Percentiles rank a stretch among this genome's conserved stretches.
These are phyloP conservation scores for Articulospora tetracladia DNA, from an alignment of 495 filamentous ascomycete genomes.

Conservation along the genomic window DNA sequence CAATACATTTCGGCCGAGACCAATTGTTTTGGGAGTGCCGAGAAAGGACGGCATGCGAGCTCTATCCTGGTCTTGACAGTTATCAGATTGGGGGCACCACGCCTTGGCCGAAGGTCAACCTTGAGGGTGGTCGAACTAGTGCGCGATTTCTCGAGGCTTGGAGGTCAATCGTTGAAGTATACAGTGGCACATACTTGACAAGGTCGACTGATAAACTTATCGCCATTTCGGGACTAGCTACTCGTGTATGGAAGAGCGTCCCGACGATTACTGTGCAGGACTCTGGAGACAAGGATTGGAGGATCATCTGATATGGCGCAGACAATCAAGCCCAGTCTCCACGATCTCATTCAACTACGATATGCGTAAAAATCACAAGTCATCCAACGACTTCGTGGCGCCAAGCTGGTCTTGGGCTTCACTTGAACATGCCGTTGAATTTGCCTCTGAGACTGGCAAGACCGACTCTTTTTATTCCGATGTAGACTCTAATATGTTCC, in stretches of 20 bases:
- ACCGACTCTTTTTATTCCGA: background rate
- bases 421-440: background rate
- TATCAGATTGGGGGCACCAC: background rate
- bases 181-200: slow-evolving; percentile 4
- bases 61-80: slow-evolving; percentile 9
- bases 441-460: background rate
- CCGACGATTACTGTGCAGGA: slow-evolving; percentile 12
- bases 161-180: background rate
- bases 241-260: background rate
- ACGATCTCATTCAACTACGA: background rate
- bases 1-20: slow-evolving; percentile 24
- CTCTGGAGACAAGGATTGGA: slow-evolving; percentile 2
- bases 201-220: slow-evolving; percentile 6
- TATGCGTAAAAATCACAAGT: background rate
- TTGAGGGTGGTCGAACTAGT: background rate
- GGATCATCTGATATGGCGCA: slow-evolving; percentile 3
- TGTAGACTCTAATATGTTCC: background rate
- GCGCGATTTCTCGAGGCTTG: background rate
- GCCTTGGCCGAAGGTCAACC: background rate
- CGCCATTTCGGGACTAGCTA: slow-evolving; percentile 13
- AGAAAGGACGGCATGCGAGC: slow-evolving; percentile 26
- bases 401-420: background rate
- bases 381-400: background rate
- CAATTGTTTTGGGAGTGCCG: slow-evolving; percentile 33
- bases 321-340: background rate